These are phyloP conservation scores for Cercospora nicotianae DNA, from an alignment of 2,329 filamentous ascomycete species.

Conservation along the genomic window DNA sequence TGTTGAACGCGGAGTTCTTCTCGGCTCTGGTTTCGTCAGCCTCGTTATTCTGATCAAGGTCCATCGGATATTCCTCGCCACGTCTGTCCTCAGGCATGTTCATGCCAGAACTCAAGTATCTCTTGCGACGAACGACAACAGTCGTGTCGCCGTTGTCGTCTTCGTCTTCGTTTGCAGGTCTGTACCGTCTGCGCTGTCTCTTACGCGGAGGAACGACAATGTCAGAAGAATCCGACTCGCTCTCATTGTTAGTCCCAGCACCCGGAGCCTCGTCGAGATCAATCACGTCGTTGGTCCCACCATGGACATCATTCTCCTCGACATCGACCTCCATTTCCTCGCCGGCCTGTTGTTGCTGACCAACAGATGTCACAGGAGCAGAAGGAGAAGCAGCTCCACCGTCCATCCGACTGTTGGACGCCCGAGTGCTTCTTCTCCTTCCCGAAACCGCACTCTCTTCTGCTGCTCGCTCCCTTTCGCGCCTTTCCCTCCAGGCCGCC, in stretches of 20 bases:
- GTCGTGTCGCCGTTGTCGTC: not conserved
- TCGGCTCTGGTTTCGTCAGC: not conserved
- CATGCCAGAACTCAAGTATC: not conserved
- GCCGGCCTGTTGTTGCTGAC: not conserved
- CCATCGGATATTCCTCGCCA: not conserved
- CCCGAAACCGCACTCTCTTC: not conserved
- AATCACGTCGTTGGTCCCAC: no score
- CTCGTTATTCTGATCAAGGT: not conserved
- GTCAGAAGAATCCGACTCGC: not conserved
- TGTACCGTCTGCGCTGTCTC: not conserved
- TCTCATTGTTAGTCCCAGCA: not conserved
- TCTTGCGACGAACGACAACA: not conserved
- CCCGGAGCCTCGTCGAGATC: no score
- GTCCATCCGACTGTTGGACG: not conserved
- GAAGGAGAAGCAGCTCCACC: not conserved
- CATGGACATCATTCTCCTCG: not conserved
- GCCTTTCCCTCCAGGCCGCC: not conserved
- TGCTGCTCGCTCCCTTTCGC: not conserved
- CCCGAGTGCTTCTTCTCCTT: not conserved
- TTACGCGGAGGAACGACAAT: not conserved
- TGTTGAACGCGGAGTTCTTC: not conserved
- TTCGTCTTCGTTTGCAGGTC: not conserved
- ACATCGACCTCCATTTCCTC: not conserved
- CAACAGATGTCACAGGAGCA: no score
- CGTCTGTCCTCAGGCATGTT: not conserved